Evolutionary conservation across 441 rosid species (phyloP), one percentile per base, ranked within the genome.

Genomic region (Cnidoscolus chayamansa): DNA sequence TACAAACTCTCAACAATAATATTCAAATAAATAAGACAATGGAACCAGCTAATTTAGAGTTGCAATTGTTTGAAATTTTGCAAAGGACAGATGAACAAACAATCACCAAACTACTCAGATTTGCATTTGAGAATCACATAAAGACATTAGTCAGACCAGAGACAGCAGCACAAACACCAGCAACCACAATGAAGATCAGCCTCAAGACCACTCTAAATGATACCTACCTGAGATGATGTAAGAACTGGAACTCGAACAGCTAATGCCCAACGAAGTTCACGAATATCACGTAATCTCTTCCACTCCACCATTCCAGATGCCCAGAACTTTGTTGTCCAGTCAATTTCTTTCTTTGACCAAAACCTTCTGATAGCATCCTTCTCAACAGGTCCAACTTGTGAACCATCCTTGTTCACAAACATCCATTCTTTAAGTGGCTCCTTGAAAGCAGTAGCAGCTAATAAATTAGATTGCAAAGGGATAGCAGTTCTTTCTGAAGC

Each of bases 341-440:
- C 89, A 81, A 96, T 90, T 73, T 73, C 89, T 78, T 89, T 92
- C 83, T 94, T 96, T 59, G 97, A 96, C 98, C 99, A 94, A 75
- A 88, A 89, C 81, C 91, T 88, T 89, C 99, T 87, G 72, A 96
- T 86, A 73, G 90, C 90, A 83, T 96, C 99, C 86, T 96, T 96
- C 88, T 94, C 96, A 57, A 96, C 78, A 20, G 99, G 99, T 78
- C 99, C 99, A 75, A 87, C 86, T 84, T 92, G 83, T 69, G 78
- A 79, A 72, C 98, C 98, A 81, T 86, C 84, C 76, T 89, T 86
- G 80, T 87, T 94, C 65, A 85, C 71, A 78, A 87, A 90, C 93
- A 89, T 90, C 99, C 99, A 96, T 83, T 96, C 99, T 86, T 96
- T 96, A 47, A 89, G 92, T 43, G 99, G 94, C 83, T 96, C 99